Evolutionary conservation across 1,139 yeast genomes (phyloP).

Genomic region (Scheffersomyces lignicola): DNA sequence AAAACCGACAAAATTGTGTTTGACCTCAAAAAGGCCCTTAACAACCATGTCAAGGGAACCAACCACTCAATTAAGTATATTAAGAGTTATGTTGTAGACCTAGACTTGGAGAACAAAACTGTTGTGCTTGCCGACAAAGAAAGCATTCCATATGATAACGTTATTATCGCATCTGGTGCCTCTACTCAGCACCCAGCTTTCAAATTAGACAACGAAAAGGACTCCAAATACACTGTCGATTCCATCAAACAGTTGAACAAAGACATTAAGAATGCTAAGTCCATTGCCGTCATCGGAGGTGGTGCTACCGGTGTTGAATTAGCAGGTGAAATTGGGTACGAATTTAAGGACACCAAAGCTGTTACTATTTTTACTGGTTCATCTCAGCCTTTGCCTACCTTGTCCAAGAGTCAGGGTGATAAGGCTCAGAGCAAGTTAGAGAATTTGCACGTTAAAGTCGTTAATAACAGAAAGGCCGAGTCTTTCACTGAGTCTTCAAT

Average conservation of each 20-base stretch:
- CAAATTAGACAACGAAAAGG: constrained; percentile 21
- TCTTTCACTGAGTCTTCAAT: constrained; percentile 10
- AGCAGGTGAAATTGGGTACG: constrained; percentile 34
- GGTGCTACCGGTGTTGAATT: constrained; percentile 44
- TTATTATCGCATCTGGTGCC: constrained; percentile 36
- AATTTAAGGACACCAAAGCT: constrained; percentile 16
- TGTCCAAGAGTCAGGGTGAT: constrained; percentile 14
- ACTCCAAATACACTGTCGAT: constrained; percentile 14
- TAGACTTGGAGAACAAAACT: constrained; percentile 20
- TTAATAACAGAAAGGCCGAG: constrained; percentile 18
- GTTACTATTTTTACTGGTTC: constrained; percentile 31
- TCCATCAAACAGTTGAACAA: constrained; percentile 16
- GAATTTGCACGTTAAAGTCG: constrained; percentile 24
- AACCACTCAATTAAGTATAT: constrained; percentile 15
- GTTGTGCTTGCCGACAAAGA: constrained; percentile 12
- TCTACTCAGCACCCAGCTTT: constrained; percentile 22
- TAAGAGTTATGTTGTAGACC: constrained; percentile 22
- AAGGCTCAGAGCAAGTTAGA: constrained; percentile 21
- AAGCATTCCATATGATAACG: constrained; percentile 24
- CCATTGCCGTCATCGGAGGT: constrained; percentile 39
- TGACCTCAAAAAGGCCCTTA: constrained; percentile 18
- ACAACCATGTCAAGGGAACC: constrained; percentile 13
- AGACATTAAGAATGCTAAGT: constrained; percentile 19
- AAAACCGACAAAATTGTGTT: constrained; percentile 17
- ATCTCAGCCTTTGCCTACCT: constrained; percentile 21